These are phyloP conservation scores for Bauhinia variegata DNA, from an alignment of 306 rosid species.

Conservation along the genomic window DNA sequence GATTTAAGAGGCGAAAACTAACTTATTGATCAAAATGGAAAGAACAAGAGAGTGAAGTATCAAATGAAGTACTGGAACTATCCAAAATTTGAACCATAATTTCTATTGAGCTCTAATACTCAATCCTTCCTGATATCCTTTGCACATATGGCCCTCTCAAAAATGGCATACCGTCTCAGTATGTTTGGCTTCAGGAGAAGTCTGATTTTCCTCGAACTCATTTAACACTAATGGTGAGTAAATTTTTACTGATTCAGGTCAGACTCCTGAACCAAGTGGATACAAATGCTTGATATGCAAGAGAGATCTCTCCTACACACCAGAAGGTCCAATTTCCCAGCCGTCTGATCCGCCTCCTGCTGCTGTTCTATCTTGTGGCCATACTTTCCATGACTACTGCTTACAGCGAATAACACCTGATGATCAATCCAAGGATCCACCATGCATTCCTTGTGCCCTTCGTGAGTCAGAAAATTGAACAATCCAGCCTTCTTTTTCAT, in stretches of 20 bases:
- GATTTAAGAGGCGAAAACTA: background rate
- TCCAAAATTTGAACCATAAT: slow-evolving; percentile 1
- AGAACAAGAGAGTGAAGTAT: background rate
- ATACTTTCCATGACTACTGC: slow-evolving; percentile 66
- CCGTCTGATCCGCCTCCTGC: slow-evolving; percentile 42
- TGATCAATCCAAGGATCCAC: slow-evolving; percentile 50
- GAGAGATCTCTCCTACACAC: slow-evolving; percentile 61
- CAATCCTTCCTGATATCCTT: slow-evolving; percentile 18
- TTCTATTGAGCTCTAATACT: background rate
- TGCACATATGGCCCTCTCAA: background rate
- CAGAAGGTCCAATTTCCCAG: slow-evolving; percentile 50
- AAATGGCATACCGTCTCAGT: too few species aligned
- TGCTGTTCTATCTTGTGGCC: slow-evolving; percentile 68
- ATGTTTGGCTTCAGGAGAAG: too few species aligned
- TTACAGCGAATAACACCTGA: slow-evolving; percentile 62
- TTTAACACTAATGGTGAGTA: slow-evolving; percentile 13
- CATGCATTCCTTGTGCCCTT: slow-evolving; percentile 70
- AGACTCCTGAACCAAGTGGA: slow-evolving; percentile 43
- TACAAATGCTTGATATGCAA: slow-evolving; percentile 60
- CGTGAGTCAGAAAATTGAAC: slow-evolving; percentile 20
- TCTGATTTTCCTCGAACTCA: too few species aligned
- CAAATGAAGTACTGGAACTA: background rate
- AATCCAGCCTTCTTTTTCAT: slow-evolving; percentile 2
- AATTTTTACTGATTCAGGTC: slow-evolving; percentile 21
- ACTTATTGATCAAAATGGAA: background rate